These are phyloP conservation scores for Fusarium sp. DNA, from an alignment of 2,329 filamentous ascomycete genomes.

Conservation along the genomic window DNA sequence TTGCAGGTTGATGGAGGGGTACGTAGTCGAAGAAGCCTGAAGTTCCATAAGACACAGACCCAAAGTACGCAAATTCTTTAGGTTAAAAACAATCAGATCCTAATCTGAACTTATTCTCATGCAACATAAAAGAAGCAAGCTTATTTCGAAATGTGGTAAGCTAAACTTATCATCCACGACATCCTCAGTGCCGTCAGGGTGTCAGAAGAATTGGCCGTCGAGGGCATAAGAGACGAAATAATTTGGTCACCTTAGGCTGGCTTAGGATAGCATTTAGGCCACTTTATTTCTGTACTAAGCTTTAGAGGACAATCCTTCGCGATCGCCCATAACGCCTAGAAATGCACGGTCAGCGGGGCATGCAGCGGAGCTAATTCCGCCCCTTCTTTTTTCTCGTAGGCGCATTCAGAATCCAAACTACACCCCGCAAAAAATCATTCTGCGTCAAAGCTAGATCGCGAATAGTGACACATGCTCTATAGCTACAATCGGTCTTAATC, in stretches of 20 bases:
- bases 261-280: background rate
- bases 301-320: background rate
- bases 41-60: background rate
- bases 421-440: conserved; percentile 45
- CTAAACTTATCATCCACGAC: background rate
- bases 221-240: background rate
- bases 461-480: background rate
- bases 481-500: background rate
- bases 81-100: background rate
- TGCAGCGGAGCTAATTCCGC: conserved; percentile 40
- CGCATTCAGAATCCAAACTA: conserved; percentile 24
- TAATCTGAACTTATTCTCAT: background rate
- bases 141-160: background rate
- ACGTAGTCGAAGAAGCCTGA: conserved; percentile 25
- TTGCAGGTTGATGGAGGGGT: conserved; percentile 21
- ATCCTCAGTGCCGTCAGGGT: background rate
- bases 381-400: conserved; percentile 9
- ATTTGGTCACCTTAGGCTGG: background rate
- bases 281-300: background rate
- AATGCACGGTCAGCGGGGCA: conserved; percentile 22
- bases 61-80: background rate
- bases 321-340: background rate
- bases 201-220: background rate
- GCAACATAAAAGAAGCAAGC: background rate
- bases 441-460: conserved; percentile 27